Conservation (phyloP, 805 yeast genomes). For the Candida suzukii region DNA sequence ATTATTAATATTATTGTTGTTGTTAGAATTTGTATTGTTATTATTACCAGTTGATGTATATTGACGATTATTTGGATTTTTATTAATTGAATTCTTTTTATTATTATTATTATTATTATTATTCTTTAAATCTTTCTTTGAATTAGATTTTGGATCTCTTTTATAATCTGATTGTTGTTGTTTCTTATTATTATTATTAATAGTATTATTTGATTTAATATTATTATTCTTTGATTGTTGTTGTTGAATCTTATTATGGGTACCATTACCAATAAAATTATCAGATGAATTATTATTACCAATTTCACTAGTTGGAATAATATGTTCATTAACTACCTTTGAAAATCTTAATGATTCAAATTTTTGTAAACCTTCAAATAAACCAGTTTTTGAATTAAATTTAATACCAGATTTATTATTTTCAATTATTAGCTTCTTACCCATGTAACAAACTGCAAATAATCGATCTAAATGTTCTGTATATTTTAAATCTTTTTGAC, state of each 20-base stretch:
- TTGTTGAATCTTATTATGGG: neutral
- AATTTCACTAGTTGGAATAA: neutral
- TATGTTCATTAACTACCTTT: neutral
- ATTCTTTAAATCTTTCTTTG: too few relatives aligned
- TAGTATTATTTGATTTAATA: too few relatives aligned
- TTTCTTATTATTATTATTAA: neutral
- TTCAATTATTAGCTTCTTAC: slow-evolving; percentile 19
- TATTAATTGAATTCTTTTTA: too few relatives aligned
- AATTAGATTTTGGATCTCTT: too few relatives aligned
- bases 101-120: too few relatives aligned
- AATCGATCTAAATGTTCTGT: slow-evolving; percentile 28
- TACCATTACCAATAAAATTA: neutral
- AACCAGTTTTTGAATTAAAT: slow-evolving; percentile 12
- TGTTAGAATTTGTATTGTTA: too few relatives aligned
- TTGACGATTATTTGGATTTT: too few relatives aligned
- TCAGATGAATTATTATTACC: neutral
- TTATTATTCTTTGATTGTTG: too few relatives aligned
- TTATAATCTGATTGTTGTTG: neutral
- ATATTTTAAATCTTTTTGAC: slow-evolving; percentile 18
- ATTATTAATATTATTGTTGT: neutral
- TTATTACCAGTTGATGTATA: too few relatives aligned
- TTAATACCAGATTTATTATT: slow-evolving; percentile 22
- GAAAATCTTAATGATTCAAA: neutral
- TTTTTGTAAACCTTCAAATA: slow-evolving; percentile 10
- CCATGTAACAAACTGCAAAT: slow-evolving; percentile 25